Evolutionary conservation across 768 basidiomycete species (phyloP).

Genomic region (Tricholoma terreum): DNA sequence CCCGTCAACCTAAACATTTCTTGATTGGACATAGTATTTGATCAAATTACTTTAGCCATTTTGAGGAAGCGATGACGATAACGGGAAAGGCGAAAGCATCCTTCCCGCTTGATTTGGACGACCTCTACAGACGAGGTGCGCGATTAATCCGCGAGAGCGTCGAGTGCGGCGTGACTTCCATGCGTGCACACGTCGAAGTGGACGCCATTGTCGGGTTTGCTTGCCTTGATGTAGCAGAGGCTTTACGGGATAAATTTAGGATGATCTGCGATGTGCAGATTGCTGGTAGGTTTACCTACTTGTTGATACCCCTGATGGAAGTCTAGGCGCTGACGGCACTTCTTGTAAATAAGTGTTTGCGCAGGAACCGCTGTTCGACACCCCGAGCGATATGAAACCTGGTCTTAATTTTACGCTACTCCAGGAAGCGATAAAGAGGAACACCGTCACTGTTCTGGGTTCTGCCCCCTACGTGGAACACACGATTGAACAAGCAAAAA

Average conservation of each 20-base stretch:
- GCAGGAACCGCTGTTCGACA: conserved; percentile 54
- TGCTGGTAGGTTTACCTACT: conserved; percentile 37
- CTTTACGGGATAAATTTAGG: conserved; percentile 42
- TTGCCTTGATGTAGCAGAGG: conserved; percentile 53
- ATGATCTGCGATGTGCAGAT: conserved; percentile 55
- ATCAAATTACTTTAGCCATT: conserved; percentile 37
- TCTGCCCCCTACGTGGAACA: conserved; percentile 68
- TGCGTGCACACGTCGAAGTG: conserved; percentile 69
- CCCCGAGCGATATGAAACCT: conserved; percentile 28
- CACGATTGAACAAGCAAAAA: conserved; percentile 41
- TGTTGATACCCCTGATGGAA: conserved; percentile 1
- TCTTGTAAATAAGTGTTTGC: conserved; percentile 46
- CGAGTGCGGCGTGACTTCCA: conserved; percentile 58
- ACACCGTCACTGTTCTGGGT: conserved; percentile 50
- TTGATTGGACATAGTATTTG: background rate
- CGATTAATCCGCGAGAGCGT: conserved; percentile 56
- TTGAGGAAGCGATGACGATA: conserved; percentile 51
- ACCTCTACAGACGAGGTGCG: conserved; percentile 50
- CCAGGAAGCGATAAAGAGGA: conserved; percentile 34
- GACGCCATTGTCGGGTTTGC: conserved; percentile 49
- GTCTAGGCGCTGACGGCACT: background rate
- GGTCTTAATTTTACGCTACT: conserved; percentile 48
- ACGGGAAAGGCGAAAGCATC: conserved; percentile 49
- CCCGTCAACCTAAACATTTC: background rate
- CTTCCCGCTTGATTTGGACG: conserved; percentile 41